Percentiles rank a stretch among this genome's conserved stretches.
phyloP scores from a whole-genome alignment of 2,329 filamentous ascomycete genomes.

The Pseudogymnoascus sp. region DNA sequence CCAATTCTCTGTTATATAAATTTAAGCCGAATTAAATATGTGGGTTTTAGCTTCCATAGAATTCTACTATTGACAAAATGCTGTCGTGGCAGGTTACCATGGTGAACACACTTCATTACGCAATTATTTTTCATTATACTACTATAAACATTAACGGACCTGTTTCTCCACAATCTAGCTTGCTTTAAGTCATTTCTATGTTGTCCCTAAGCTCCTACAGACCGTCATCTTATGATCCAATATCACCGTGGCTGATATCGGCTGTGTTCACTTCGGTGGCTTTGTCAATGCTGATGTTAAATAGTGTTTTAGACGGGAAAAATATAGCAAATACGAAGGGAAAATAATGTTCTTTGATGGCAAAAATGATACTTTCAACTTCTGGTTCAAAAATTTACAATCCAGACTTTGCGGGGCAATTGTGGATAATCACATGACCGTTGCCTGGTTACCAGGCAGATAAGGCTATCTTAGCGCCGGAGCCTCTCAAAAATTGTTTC shows the following conservation, averaged over 20 bases:
- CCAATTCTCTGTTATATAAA: not conserved
- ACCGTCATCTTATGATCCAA: not conserved
- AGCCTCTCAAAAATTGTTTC: conserved; percentile 11
- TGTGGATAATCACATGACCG: conserved; percentile 11
- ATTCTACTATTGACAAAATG: not conserved
- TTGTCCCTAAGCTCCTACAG: not conserved
- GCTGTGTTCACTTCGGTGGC: not conserved
- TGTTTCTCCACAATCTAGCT: not conserved
- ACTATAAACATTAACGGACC: not conserved
- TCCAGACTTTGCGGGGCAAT: not conserved
- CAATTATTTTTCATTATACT: not conserved
- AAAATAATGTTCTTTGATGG: not conserved
- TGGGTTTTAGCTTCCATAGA: not conserved
- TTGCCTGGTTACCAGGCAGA: conserved; percentile 7
- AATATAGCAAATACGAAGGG: not conserved
- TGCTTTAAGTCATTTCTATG: not conserved
- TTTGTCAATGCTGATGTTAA: not conserved
- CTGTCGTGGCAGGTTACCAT: not conserved
- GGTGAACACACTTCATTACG: not conserved
- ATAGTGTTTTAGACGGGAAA: not conserved
- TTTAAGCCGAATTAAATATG: not conserved
- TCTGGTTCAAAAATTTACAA: not conserved
- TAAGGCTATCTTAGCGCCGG: conserved; percentile 7
- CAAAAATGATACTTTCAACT: not conserved
- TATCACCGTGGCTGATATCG: not conserved